phyloP scores from a whole-genome alignment of 306 rosid genomes.

The Castanea sativa region DNA sequence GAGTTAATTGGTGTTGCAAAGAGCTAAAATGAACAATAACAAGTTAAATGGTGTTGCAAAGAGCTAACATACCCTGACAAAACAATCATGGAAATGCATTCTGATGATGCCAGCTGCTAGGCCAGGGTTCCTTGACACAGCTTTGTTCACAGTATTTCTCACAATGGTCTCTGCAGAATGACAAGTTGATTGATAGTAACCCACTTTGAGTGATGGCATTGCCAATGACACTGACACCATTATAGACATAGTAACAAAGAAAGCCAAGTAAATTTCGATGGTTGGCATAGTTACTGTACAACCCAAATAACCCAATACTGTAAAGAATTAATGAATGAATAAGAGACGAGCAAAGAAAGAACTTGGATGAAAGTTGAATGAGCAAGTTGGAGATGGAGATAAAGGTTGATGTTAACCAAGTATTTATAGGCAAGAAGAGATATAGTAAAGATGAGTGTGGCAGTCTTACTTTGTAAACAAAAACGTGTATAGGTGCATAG shows the following conservation, averaged over 20 bases:
- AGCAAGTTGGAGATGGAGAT: background rate
- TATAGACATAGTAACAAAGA: background rate
- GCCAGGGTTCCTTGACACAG: slow-evolving; percentile 28
- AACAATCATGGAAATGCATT: slow-evolving; percentile 50
- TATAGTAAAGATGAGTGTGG: too few species aligned
- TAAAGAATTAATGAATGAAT: background rate
- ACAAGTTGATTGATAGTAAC: slow-evolving; percentile 25
- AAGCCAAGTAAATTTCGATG: background rate
- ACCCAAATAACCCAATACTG: too few species aligned
- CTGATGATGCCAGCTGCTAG: slow-evolving; percentile 40
- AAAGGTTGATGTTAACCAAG: background rate
- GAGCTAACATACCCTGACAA: slow-evolving; percentile 33
- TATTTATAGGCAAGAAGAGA: background rate
- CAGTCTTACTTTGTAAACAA: background rate
- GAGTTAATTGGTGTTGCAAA: too few species aligned
- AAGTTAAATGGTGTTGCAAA: too few species aligned
- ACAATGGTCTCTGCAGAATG: slow-evolving; percentile 30
- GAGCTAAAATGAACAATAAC: too few species aligned
- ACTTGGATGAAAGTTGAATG: too few species aligned
- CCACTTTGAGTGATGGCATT: slow-evolving; percentile 16
- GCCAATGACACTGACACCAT: slow-evolving; percentile 10
- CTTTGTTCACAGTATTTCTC: slow-evolving; percentile 23
- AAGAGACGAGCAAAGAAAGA: too few species aligned
- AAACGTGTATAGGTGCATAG: slow-evolving; percentile 1
- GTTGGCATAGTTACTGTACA: too few species aligned